Base-by-base conservation (phyloP, 1,139 yeast genomes). In the Yamadazyma jaroonii region DNA sequence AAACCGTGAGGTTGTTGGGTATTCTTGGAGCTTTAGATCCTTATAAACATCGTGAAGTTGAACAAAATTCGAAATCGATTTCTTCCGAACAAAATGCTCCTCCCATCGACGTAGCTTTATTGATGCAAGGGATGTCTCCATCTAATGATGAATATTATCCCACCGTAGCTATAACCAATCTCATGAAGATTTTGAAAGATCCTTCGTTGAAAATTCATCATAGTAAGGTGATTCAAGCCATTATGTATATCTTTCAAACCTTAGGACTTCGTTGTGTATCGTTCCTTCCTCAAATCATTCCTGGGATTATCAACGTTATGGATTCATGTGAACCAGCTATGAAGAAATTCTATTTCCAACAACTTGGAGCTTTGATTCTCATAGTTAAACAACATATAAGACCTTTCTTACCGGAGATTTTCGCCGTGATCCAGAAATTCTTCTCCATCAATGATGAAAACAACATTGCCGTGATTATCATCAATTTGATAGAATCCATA, bases 1-100 rank as follows among this genome's bases (percentile, higher is more conserved):
- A 90, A 57, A 84, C 96, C 0, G 96, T 92, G 0, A 73, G 92
- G 47, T 64, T 92, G 15, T 67, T 92, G 45, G 99, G 99, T 53
- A 89, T 90, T 28, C 66, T 94, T 31, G 99, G 99, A 42, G 98
- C 98, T 0, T 68, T 94, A 36, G 98, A 94, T 61, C 99, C 99
- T 1, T 92, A 90, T 57, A 89, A 87, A 53, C 94, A 89, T 51
- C 79, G 96, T 38, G 96, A 88, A 53, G 89, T 90, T 8, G 97
- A 90, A 54, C 82, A 87, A 43, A 75, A 74, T 11, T 79, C 83
- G 3, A 79, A 81, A 39, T 74, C 56, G 36, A 64, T 67, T 17
- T 78, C 86, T 0, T 84, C 81, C 1, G 95, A 85, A 46, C 92
- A 86, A 48, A 86, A 84, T 54, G 86, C 90, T 0, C 92, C 96